These are phyloP conservation scores for Phytopythium chamaehyphon DNA, from an alignment of 352 stramenopile species.

Conservation along the genomic window DNA sequence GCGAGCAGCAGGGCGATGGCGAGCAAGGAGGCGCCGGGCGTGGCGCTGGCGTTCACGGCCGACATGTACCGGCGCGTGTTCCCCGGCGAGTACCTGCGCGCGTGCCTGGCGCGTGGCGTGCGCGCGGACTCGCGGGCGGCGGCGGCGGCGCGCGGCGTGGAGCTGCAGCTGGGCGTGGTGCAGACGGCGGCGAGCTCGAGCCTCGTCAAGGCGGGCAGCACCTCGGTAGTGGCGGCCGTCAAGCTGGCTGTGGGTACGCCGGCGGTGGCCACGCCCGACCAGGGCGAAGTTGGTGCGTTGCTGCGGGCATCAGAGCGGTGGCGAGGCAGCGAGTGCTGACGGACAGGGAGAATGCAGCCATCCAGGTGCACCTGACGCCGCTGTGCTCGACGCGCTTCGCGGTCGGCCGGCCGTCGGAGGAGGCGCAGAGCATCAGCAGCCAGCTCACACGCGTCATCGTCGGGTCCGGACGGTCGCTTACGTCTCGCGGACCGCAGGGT, in stretches of 20 bases:
- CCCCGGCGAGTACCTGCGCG: constrained; percentile 59
- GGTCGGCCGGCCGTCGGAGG: constrained; percentile 65
- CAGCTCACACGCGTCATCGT: constrained; percentile 70
- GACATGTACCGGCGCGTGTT: constrained; percentile 79
- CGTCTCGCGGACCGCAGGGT: constrained; percentile 1
- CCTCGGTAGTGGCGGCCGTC: constrained; percentile 63
- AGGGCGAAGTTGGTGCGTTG: constrained; percentile 67
- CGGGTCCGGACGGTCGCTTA: constrained; percentile 27
- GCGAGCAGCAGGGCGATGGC: neutral
- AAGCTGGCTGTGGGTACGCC: constrained; percentile 75
- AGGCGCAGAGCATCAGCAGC: constrained; percentile 74
- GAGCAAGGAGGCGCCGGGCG: constrained; percentile 12
- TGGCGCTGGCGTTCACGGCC: constrained; percentile 48
- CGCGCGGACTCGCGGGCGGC: constrained; percentile 55
- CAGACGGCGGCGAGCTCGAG: constrained; percentile 62
- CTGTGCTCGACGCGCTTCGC: constrained; percentile 73
- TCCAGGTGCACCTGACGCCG: constrained; percentile 79
- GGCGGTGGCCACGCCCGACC: constrained; percentile 58
- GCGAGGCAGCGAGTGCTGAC: constrained; percentile 2
- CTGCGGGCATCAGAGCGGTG: too few species aligned
- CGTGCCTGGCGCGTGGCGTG: constrained; percentile 55
- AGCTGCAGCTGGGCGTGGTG: constrained; percentile 64
- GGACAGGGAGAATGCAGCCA: constrained; percentile 27
- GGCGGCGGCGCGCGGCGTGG: constrained; percentile 38
- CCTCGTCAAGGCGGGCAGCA: constrained; percentile 73